Evolutionary conservation across 352 stramenopile species (phyloP).

Genomic region (Pythium coloratum): DNA sequence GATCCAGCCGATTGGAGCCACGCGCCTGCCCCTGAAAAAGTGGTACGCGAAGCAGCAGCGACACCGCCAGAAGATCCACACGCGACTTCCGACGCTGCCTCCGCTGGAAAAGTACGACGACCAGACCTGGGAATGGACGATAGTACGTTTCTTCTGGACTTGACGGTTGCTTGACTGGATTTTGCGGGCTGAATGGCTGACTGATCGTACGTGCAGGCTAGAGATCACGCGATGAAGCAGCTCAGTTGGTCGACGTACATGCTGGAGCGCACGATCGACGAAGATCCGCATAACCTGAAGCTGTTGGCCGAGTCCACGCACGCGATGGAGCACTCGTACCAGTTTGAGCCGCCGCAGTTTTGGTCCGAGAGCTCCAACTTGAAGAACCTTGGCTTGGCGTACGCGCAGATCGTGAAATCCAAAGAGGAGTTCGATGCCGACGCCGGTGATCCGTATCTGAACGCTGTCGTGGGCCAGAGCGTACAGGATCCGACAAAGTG

Average conservation of each 20-base stretch:
- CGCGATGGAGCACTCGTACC: constrained; percentile 64
- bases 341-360: constrained; percentile 70
- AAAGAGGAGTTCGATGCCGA: constrained; percentile 42
- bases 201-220: constrained; percentile 37
- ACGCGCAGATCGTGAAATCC: constrained; percentile 92
- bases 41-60: constrained; percentile 51
- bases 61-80: constrained; percentile 38
- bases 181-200: not conserved
- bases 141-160: constrained; percentile 38
- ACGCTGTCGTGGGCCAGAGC: constrained; percentile 37
- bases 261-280: constrained; percentile 81
- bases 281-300: constrained; percentile 61
- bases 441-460: constrained; percentile 49
- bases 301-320: constrained; percentile 73
- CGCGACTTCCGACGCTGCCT: constrained; percentile 43
- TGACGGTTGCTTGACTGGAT: not conserved
- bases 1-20: constrained; percentile 31
- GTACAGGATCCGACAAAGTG: constrained; percentile 48
- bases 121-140: constrained; percentile 94
- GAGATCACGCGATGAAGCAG: constrained; percentile 73
- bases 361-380: constrained; percentile 59
- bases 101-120: constrained; percentile 77
- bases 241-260: constrained; percentile 86
- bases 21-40: constrained; percentile 27
- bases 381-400: constrained; percentile 94